Evolutionary conservation across 176 grass and related monocot species (phyloP).

Genomic region (Paspalum vaginatum): DNA sequence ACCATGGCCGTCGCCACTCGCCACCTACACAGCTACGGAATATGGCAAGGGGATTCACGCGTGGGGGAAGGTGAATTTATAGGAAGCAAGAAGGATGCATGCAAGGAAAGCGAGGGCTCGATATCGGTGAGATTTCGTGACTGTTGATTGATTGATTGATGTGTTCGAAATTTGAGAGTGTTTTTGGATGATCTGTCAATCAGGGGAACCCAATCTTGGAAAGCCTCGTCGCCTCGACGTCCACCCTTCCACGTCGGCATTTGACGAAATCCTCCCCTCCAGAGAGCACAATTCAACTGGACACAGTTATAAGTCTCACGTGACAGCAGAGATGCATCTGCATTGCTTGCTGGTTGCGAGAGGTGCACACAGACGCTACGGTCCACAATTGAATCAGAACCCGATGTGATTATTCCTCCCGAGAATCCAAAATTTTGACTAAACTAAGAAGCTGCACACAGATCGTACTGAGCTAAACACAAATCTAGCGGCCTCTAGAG

Average conservation of each 20-base stretch:
- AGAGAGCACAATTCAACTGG: no score
- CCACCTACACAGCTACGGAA: no score
- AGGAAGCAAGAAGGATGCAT: not conserved
- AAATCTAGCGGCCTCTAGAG: slow-evolving; percentile 26
- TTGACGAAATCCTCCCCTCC: no score
- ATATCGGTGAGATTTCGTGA: not conserved
- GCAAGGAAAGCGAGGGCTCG: slow-evolving; percentile 2
- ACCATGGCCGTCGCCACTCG: slow-evolving; percentile 5
- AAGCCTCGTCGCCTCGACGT: no score
- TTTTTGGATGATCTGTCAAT: slow-evolving; percentile 22
- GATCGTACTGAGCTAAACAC: not conserved
- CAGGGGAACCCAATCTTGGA: no score
- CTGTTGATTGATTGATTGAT: slow-evolving; percentile 32
- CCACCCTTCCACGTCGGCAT: no score
- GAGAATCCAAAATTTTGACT: not conserved
- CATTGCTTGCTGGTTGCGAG: not conserved
- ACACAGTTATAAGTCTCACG: no score
- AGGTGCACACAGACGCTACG: not conserved
- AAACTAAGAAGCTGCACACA: slow-evolving; percentile 16
- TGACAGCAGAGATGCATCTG: not conserved
- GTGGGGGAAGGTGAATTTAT: not conserved
- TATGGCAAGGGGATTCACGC: no score
- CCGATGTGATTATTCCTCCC: slow-evolving; percentile 2
- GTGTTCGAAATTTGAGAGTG: not conserved
- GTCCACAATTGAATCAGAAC: not conserved